Evolutionary conservation across 2,329 filamentous ascomycete genomes (phyloP), one percentile per base, ranked within the genome.

Genomic region (Plectosphaerella cucumerina): DNA sequence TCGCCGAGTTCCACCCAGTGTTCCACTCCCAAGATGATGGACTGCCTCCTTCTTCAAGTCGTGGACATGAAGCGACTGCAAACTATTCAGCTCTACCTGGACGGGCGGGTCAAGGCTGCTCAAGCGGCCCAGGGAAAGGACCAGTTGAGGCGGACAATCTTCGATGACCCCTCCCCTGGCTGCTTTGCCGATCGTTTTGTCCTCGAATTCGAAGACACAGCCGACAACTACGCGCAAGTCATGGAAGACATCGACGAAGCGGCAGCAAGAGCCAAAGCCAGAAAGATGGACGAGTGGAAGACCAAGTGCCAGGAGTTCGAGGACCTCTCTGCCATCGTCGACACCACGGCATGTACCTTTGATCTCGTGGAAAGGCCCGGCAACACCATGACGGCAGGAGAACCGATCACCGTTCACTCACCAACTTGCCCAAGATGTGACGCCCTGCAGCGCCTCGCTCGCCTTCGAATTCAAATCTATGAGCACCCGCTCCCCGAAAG

Each of bases 41-140:
- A 87, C 57, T 67, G 74, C 3, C 66, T 89, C 0, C 77, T 82
- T 4, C 56, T 88, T 0, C 64, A 75, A 1, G 64, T 61, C 0
- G 55, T 65, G 2, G 76, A 83, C 10, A 76, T 88, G 73, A 23
- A 58, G 0, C 73, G 79, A 0, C 68, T 87, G 0, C 67, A 71
- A 0, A 17, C 39, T 11, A 51, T 55, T 12, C 50, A 53, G 35
- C 23, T 17, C 1, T 44, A 86, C 52, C 60, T 87, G 2, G 48
- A 61, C 1, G 15, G 50, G 0, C 71, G 81, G 10, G 59, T 63
- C 12, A 26, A 22, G 3, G 26, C 34, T 8, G 48, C 44, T 6
- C n/a, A 4, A 3, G 9, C 31, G 3, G 33, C 17, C 0, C 54
- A 56, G 2, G 23, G 23, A 37, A 11, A 4, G 4, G 34, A 14